Evolutionary conservation across 2,329 filamentous ascomycete species (phyloP), one percentile per base, ranked within the genome.

Genomic region (Penicillium sp.): DNA sequence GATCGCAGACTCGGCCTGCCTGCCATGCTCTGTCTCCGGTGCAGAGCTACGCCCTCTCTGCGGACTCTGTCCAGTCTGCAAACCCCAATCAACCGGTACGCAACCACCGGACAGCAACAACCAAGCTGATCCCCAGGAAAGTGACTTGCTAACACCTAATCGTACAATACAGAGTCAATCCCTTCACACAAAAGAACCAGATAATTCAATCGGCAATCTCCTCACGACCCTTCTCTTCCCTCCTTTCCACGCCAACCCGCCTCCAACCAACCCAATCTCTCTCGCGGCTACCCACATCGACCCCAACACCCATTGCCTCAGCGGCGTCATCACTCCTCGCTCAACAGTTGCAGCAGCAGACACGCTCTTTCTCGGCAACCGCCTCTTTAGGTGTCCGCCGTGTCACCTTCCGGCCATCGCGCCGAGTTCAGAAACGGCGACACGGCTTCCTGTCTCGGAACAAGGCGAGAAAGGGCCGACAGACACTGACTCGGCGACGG

Each of bases 381-480:
- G 60, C 68, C 5, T 55, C 59, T 2, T 60, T 72, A 4, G 62
- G 56, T 30, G 67, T 56, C 16, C 64, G 62, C 33, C 68, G 77
- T 46, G 62, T 72, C 40, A 81, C 78, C 28, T 80, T 70, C 53
- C 74, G 75, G 38, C 76, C 77, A 7, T 77, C 72, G 34, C 74
- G 79, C 45, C 55, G 71, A 30, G 74, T 79, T 28, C 68, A 79
- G 56, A 82, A 81, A 64, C 67, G 78, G 45, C 68, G 77, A 51
- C 74, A 78, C 61, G 77, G 77, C 2, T 81, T 79, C 52, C 55
- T 81, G 42, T 64, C 71, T 7, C 60, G 78, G 50, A 47, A 77
- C 44, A 66, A 66, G 53, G 69, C 68, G 14, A 68, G 71, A 53
- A 73, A 69, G 35, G 78, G 78, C 15, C 62, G 73, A 52, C 70